Evolutionary conservation across 768 basidiomycete genomes (phyloP).

Genomic region (Suillus lakei): DNA sequence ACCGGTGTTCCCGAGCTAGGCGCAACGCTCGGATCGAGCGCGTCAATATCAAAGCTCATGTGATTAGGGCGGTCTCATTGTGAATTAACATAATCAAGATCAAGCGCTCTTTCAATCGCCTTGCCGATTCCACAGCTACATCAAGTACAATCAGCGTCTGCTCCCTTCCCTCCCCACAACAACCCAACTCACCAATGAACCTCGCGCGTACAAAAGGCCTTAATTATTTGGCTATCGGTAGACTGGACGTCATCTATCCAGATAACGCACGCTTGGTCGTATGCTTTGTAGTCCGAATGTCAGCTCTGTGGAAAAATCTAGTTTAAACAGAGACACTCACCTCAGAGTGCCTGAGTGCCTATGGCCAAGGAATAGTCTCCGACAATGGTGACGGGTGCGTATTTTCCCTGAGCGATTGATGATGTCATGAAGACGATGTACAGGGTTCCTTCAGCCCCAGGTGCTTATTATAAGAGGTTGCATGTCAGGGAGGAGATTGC

Average conservation of each 20-base stretch:
- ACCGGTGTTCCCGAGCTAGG: conserved; percentile 87
- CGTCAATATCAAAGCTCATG: conserved; percentile 95
- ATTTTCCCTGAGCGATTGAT: no score
- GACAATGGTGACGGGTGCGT: conserved; percentile 79
- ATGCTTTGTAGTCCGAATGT: conserved; percentile 46
- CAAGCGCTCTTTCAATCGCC: conserved; percentile 95
- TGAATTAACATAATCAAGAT: conserved; percentile 92
- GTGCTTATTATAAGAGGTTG: conserved; percentile 47
- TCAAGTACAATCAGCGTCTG: conserved; percentile 25
- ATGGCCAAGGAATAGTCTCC: conserved; percentile 95
- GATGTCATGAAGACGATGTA: conserved; percentile 12
- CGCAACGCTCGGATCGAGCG: conserved; percentile 73
- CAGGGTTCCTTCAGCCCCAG: conserved; percentile 54
- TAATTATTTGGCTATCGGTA: conserved; percentile 89
- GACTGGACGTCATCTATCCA: conserved; percentile 93
- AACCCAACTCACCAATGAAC: conserved; percentile 55
- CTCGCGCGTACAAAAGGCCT: conserved; percentile 91
- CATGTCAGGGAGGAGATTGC: no score
- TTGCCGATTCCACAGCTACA: conserved; percentile 85
- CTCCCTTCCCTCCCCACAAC: conserved; percentile 67
- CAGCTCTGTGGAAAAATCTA: conserved; percentile 4
- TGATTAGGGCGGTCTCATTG: conserved; percentile 87
- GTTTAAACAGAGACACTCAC: conserved; percentile 44
- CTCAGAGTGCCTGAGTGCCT: conserved; percentile 90
- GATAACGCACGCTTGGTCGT: conserved; percentile 84